Conservation (phyloP, 208 protist genomes). For the Phytomonas serpens region DNA sequence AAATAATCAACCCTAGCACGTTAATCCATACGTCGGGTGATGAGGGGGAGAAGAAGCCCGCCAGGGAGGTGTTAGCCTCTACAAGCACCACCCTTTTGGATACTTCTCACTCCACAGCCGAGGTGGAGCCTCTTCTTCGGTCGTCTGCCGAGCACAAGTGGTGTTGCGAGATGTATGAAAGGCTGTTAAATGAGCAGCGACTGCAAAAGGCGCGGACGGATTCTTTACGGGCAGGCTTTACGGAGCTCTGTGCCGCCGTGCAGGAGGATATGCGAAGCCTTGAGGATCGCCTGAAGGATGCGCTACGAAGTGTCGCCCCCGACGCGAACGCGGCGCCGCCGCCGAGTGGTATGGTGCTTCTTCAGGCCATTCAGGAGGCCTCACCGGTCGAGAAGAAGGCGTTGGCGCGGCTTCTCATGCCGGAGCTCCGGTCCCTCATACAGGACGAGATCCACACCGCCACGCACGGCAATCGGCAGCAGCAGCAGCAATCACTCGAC, state of each 20-base stretch:
- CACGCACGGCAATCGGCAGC: slow-evolving; percentile 13
- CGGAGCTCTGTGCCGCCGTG: slow-evolving; percentile 58
- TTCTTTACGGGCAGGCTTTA: slow-evolving; percentile 39
- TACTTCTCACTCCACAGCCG: background rate
- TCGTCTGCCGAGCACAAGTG: background rate
- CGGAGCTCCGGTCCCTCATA: slow-evolving; percentile 16
- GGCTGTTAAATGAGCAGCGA: background rate
- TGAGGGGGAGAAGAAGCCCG: background rate
- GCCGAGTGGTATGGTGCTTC: background rate
- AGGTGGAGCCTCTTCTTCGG: background rate
- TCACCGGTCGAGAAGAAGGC: slow-evolving; percentile 16
- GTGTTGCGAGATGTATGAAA: background rate
- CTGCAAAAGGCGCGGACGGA: background rate
- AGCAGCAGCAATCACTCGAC: background rate
- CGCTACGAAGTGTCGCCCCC: slow-evolving; percentile 3
- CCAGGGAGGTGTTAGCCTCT: background rate
- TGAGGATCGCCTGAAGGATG: slow-evolving; percentile 13
- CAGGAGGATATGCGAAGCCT: slow-evolving; percentile 43
- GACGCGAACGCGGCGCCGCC: background rate
- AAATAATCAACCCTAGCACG: background rate
- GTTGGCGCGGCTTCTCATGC: slow-evolving; percentile 17
- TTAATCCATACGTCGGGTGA: background rate
- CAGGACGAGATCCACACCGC: slow-evolving; percentile 10
- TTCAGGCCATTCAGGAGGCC: slow-evolving; percentile 17
- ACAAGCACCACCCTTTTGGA: background rate